Base-by-base conservation (phyloP, 345 rosid genomes). In the Ricinus communis region DNA sequence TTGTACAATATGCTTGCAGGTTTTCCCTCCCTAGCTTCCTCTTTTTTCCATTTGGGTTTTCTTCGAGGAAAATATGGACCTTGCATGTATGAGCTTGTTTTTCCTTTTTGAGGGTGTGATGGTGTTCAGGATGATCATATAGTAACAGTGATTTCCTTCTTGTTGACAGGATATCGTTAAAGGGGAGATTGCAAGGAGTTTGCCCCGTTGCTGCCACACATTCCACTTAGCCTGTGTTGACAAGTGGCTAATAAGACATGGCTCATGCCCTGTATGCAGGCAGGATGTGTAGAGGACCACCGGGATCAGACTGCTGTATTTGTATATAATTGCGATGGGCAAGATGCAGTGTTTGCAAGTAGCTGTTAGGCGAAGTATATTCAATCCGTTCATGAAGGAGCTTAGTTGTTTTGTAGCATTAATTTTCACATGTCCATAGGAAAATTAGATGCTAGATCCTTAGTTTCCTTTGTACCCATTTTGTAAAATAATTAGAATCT, bases 161-260 rank as follows among this genome's bases (percentile, higher is more conserved):
- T 10, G 15, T 25, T 56, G 69, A 38, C 86, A 91, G 96, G 90
- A 88, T 73, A 73, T 89, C 0, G 75, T 72, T 69, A 74, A 49
- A 22, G 96, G 96, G 54, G 95, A 91, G 80, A 80, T 84, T 33
- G 87, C 80, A 69, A 81, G 93, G 82, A 77, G 81, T 76, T 87
- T 91, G 74, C 96, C 96, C 8, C 73, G 49, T 40, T 91, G 96
- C 80, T 74, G 76, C 71, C 97, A 91, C 66, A 80, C 82, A 24
- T 91, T 86, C 82, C 97, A 91, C 76, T 72, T 88, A 80, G 81
- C 79, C n/a, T 91, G 97, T 70, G 93, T 91, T 59, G 96, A 89
- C 77, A 88, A 80, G 83, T 91, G 93, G 97, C 90, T 91, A 58
- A 74, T 84, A 28, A 79, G 85, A 71, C 90, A 84, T 57, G 86